Evolutionary conservation across 352 stramenopile genomes (phyloP).

Genomic region (Phytopythium cucurbitacearum): DNA sequence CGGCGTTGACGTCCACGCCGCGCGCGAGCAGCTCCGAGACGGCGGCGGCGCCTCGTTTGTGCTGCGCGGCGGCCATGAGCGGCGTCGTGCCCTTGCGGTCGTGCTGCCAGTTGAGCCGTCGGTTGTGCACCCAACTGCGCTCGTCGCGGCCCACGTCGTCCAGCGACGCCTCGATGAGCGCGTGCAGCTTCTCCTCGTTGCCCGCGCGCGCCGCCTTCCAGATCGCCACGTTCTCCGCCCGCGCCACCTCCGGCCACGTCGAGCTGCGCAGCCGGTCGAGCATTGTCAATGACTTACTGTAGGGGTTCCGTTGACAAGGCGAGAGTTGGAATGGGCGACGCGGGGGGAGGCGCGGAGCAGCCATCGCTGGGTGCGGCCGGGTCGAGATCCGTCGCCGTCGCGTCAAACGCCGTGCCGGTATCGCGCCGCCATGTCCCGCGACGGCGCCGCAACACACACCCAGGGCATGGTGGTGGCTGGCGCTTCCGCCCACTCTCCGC

Average conservation of each 20-base stretch:
- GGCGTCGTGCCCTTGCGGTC: conserved; percentile 30
- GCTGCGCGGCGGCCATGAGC: conserved; percentile 46
- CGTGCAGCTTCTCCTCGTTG: conserved; percentile 11
- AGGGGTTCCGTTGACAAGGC: too few relatives aligned
- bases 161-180: conserved; percentile 15
- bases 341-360: too few relatives aligned
- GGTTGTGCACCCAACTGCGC: conserved; percentile 4
- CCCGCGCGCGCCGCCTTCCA: conserved; percentile 4
- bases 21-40: conserved; percentile 30
- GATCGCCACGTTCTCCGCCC: conserved; percentile 2
- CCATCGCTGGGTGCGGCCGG: too few relatives aligned
- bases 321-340: too few relatives aligned
- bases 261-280: background rate
- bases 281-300: too few relatives aligned
- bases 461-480: too few relatives aligned
- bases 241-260: conserved; percentile 2
- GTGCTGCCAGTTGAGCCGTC: conserved; percentile 8
- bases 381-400: too few relatives aligned
- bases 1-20: conserved; percentile 43
- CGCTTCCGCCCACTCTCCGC: too few relatives aligned
- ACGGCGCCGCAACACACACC: too few relatives aligned
- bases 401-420: too few relatives aligned
- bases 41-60: conserved; percentile 32
- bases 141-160: conserved; percentile 6
- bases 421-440: too few relatives aligned